phyloP scores from a whole-genome alignment of 768 basidiomycete genomes.

The Russula brevipes region DNA sequence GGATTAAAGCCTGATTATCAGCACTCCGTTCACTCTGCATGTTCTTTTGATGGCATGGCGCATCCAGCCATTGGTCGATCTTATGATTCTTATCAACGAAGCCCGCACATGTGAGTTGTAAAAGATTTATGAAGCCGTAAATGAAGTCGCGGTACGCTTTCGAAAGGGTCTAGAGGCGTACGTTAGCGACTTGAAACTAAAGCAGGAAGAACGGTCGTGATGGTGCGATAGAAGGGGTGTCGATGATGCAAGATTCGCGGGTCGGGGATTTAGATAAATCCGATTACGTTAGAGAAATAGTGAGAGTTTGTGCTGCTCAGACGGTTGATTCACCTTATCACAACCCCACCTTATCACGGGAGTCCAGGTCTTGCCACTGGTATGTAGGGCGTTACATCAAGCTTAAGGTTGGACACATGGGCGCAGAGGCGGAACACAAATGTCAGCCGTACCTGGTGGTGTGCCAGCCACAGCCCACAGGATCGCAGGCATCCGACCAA shows the following conservation, averaged over 20 bases:
- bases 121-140: neutral
- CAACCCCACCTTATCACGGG: neutral
- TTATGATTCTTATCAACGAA: conserved; percentile 9
- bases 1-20: neutral
- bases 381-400: neutral
- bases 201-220: neutral
- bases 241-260: conserved; percentile 14
- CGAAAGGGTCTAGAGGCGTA: conserved; percentile 2
- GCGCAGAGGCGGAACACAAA: neutral
- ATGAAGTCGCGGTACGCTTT: neutral
- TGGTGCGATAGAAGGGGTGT: conserved; percentile 5
- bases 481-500: neutral
- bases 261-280: conserved; percentile 1
- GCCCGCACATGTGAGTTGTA: neutral
- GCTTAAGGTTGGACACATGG: neutral
- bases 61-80: neutral
- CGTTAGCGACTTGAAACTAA: neutral
- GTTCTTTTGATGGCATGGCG: neutral
- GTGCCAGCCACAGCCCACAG: neutral
- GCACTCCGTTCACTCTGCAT: neutral
- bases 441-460: neutral
- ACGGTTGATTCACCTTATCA: conserved; percentile 2
- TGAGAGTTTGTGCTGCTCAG: neutral
- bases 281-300: conserved; percentile 5
- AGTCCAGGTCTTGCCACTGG: neutral